Base-by-base conservation (phyloP, 192 early-diverging fungal species). In the Coemansia sp. region DNA sequence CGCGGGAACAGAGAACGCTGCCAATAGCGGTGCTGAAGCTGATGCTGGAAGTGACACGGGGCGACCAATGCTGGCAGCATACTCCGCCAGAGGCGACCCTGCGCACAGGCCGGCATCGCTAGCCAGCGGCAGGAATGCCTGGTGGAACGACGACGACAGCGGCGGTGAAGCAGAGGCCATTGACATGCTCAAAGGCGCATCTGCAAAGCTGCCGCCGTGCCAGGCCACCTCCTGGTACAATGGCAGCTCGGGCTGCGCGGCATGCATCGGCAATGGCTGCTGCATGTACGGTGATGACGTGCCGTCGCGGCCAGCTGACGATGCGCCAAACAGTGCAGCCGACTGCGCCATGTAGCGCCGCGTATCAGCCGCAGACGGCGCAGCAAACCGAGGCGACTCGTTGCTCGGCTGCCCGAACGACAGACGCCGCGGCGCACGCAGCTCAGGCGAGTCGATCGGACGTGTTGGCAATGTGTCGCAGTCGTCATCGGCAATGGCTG, bases 261-360 rank as follows among this genome's bases (percentile, higher is more conserved):
- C 56, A 24, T 62, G 57, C 57, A 41, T 43, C 65, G 27, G 22
- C 22, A 15, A 27, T 54, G 52, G 23, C 52, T 23, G 12, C 23
- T 23, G 12, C 23, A 23, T 54, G 52, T 54, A 27, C 23, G 22
- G 14, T 23, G 35, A 29, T 64, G 60, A 17, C 29, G 27, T 43
- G 32, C 17, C 10, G 23, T 21, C 35, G 60, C 41, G 54, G 48
- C 59, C 32, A 24, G 22, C 32, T 27, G 39, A 24, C 17, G 60
- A 59, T 39, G 32, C 32, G 35, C 64, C 66, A 56, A 82, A 82
- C 39, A 75, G 57, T 27, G 73, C 79, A 2, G 65, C 79, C 38
- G 79, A 82, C 59, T 70, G 70, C 43, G 58, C 79, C 79, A 82
- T 82, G 56, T 82, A 82, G 10, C 79, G 66, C 23, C 70, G 69